Conservation (phyloP, 768 basidiomycete species). For the Tulasnella sp. region DNA sequence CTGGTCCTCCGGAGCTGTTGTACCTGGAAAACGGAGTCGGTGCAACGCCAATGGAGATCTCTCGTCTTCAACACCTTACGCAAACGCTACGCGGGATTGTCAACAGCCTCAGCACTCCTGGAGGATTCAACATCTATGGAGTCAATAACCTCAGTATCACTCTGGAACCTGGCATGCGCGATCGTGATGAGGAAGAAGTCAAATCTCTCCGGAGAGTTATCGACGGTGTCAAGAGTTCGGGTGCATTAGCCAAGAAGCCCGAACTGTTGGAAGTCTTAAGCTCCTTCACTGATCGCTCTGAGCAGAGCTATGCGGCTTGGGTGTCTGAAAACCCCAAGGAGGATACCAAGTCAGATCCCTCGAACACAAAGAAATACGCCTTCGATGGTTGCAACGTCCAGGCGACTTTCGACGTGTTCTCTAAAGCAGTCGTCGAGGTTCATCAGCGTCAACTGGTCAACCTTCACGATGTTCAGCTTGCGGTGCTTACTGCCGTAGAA, state of each 20-base stretch:
- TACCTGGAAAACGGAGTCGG: slow-evolving; percentile 37
- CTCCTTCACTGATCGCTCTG: neutral
- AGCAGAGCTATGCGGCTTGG: neutral
- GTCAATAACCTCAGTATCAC: neutral
- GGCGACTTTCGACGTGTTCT: neutral
- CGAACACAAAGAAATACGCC: neutral
- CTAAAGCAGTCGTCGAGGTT: neutral
- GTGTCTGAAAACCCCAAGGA: neutral
- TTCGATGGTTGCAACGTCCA: neutral
- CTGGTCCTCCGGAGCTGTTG: slow-evolving; percentile 29
- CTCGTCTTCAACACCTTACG: neutral
- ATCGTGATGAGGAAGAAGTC: neutral
- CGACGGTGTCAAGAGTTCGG: neutral
- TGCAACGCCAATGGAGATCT: slow-evolving; percentile 24
- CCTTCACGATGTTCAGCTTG: neutral
- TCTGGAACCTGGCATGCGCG: neutral
- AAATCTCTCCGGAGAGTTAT: neutral
- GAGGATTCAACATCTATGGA: neutral
- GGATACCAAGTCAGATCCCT: neutral
- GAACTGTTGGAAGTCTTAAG: neutral
- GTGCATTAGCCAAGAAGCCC: neutral
- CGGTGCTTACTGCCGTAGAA: neutral
- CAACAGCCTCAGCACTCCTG: neutral
- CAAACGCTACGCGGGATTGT: neutral
- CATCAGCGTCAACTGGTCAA: neutral